Evolutionary conservation across 805 yeast genomes (phyloP), one percentile per base, ranked within the genome.

Genomic region (Pichia pseudocactophila): DNA sequence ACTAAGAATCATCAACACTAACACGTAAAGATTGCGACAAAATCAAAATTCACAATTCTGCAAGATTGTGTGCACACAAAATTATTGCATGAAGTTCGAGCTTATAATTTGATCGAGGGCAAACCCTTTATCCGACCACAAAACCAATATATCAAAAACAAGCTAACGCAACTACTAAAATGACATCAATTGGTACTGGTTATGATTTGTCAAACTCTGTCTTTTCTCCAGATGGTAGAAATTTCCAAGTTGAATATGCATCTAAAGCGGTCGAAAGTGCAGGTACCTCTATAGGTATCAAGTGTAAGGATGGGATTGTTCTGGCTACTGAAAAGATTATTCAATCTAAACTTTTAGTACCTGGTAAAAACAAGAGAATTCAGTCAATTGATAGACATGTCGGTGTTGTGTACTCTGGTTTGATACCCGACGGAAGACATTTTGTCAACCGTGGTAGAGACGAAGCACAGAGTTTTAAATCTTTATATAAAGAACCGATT

Each of bases 211-310:
- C 97, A 28, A 92, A 92, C 70, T 82, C 95, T 67, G 96, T 90
- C 48, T 92, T 92, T 68, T 79, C 87, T 43, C 90, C 90, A 44
- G 96, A 87, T 61, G 95, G 95, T 33, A 76, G 95, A 68, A 86
- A 85, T 63, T 92, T 92, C 69, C 99, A 92, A 65, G 98, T 92
- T 16, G 98, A 92, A 64, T 92, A 92, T 57, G 99, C 99, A 27
- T 74, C 83, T 56, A 92, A 92, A 61, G 98, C 98, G 2, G 97
- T 90, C 3, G 99, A 92, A 64, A 89, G 88, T 57, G 96, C 96
- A 39, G 94, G 96, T 10, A 92, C 98, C 0, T 80, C 97, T 17
- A 72, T 92, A 54, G 99, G 97, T 33, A 81, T 92, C 60, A 84
- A 85, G 60, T 87, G 84, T 66, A 76, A 76, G 55, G 97, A 90